A percentile compares a stretch with the other conserved stretches of the same genome.
Conservation (phyloP, 371 early-diverging fungal genomes). For the Apophysomyces elegans region DNA sequence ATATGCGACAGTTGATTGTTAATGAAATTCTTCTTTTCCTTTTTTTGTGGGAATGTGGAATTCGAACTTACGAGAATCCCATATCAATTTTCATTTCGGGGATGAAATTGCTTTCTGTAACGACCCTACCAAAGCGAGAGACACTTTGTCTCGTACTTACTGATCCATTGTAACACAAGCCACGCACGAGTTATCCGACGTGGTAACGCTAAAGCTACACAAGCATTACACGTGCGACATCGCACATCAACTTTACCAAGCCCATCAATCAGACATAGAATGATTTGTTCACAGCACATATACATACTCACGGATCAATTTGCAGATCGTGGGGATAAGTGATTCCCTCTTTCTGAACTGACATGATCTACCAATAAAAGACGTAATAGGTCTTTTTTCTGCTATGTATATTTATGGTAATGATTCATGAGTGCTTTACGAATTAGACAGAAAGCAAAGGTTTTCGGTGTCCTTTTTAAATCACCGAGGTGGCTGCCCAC, state of each 20-base stretch:
- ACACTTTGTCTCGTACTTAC: neutral
- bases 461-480: slow-evolving; percentile 7
- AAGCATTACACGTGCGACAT: slow-evolving; percentile 7
- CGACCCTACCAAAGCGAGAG: neutral
- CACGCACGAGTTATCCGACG: neutral
- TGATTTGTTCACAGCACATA: neutral
- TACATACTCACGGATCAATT: neutral
- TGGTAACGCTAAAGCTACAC: neutral
- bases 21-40: no score
- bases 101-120: neutral
- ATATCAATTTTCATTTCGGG: no score
- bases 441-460: neutral
- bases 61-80: no score
- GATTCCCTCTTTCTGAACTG: neutral
- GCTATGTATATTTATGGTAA: neutral
- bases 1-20: no score
- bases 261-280: neutral
- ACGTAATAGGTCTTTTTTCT: neutral
- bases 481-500: slow-evolving; percentile 1
- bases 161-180: neutral
- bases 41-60: no score
- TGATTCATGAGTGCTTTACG: neutral
- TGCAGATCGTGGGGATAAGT: neutral
- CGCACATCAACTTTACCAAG: slow-evolving; percentile 7
- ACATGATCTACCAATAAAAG: neutral